phyloP scores from a whole-genome alignment of 2,329 filamentous ascomycete genomes.

The Nakataea oryzae region DNA sequence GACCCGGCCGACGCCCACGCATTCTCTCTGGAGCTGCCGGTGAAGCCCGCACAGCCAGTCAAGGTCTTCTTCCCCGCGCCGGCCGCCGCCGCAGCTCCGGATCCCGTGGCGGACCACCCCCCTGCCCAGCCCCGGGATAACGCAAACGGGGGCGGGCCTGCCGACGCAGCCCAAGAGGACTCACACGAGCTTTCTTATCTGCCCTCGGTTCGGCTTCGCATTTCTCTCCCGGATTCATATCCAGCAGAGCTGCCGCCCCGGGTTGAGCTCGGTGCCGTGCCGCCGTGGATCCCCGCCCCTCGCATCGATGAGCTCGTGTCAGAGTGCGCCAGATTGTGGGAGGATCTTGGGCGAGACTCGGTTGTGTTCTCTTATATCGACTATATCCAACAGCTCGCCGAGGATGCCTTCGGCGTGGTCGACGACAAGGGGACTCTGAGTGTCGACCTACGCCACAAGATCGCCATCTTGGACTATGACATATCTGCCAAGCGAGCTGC shows the following conservation, averaged over 20 bases:
- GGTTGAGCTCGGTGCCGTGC: conserved; percentile 39
- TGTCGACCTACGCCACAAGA: conserved; percentile 48
- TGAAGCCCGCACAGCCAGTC: conserved; percentile 42
- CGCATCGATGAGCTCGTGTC: conserved; percentile 38
- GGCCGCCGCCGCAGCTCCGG: background rate
- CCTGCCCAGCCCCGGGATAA: conserved; percentile 5
- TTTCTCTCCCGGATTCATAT: conserved; percentile 48
- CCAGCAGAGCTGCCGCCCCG: conserved; percentile 40
- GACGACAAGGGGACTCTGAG: conserved; percentile 35
- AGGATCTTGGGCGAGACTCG: conserved; percentile 48
- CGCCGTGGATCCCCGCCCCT: conserved; percentile 43
- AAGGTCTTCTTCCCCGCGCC: conserved; percentile 45
- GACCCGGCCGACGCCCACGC: conserved; percentile 31
- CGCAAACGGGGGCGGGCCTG: conserved; percentile 7
- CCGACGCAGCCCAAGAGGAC: conserved; percentile 16
- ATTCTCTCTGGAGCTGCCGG: conserved; percentile 46
- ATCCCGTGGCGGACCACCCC: background rate
- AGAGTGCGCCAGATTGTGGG: conserved; percentile 46
- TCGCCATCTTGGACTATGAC: conserved; percentile 69
- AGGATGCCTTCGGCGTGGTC: conserved; percentile 49
- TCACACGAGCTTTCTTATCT: conserved; percentile 44
- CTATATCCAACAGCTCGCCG: conserved; percentile 46
- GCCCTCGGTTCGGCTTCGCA: conserved; percentile 42
- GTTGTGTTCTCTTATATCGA: conserved; percentile 56
- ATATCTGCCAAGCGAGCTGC: conserved; percentile 60